A percentile compares a stretch with the other conserved stretches of the same genome.
phyloP scores from a whole-genome alignment of 140 eudicot genomes.

The Senecio squalidus region DNA sequence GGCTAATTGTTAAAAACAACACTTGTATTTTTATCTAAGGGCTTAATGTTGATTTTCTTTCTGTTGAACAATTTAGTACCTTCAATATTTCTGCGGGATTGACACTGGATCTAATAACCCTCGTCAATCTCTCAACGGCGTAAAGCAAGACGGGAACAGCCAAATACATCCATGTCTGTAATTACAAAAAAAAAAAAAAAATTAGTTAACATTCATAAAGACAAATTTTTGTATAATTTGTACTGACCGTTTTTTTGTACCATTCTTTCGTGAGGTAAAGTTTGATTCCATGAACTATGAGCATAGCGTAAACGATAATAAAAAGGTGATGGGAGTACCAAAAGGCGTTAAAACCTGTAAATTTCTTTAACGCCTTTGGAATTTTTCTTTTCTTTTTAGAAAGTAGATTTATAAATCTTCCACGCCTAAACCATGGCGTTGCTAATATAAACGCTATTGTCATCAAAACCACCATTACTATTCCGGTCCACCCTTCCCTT shows the following conservation, averaged over 20 bases:
- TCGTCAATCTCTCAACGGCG: conserved; percentile 9
- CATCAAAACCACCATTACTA: not conserved
- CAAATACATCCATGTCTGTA: conserved; percentile 20
- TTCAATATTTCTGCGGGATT: conserved; percentile 5
- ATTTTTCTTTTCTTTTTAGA: not conserved
- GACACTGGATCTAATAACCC: conserved; percentile 7
- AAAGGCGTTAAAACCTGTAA: conserved; percentile 74
- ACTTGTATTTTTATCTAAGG: not conserved
- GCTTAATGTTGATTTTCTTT: not conserved
- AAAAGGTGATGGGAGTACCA: conserved; percentile 91
- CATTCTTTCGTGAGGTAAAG: conserved; percentile 61
- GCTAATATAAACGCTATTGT: not conserved
- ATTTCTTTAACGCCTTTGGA: not conserved
- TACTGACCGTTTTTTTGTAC: conserved; percentile 70
- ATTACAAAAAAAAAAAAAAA: not conserved
- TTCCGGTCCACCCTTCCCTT: conserved; percentile 4
- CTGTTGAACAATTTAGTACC: conserved; percentile 19
- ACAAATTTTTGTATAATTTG: not conserved
- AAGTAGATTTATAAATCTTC: not conserved
- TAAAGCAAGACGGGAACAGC: conserved; percentile 8
- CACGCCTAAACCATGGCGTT: not conserved
- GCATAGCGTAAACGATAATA: conserved; percentile 60
- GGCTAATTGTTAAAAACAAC: not conserved
- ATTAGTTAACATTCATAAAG: not conserved
- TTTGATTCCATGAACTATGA: conserved; percentile 67